Percentiles rank a stretch among this genome's conserved stretches.
Conservation (phyloP, 2,329 filamentous ascomycete genomes). For the Hypoxylon sp. region DNA sequence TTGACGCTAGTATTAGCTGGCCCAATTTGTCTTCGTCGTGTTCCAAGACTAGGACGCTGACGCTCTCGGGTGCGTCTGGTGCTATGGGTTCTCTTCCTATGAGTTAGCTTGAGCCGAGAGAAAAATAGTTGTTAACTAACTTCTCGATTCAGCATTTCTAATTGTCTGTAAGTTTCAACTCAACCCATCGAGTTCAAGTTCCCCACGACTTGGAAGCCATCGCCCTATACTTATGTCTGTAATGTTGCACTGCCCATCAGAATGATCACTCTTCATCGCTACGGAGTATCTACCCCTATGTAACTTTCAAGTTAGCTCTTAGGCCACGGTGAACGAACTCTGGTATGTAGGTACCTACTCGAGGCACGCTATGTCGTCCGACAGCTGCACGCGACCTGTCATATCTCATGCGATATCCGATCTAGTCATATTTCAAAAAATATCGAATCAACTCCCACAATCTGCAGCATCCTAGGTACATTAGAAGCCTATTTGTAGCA, state of each 20-base stretch:
- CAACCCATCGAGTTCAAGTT: background rate
- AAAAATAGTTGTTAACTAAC: constrained; percentile 7
- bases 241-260: background rate
- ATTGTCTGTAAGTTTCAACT: background rate
- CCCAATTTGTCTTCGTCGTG: background rate
- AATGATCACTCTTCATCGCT: background rate
- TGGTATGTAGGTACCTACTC: background rate
- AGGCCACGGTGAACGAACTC: background rate
- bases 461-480: background rate
- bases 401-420: constrained; percentile 26
- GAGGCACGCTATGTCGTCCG: background rate
- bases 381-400: constrained; percentile 25
- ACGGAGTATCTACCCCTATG: background rate
- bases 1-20: background rate
- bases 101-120: constrained; percentile 5
- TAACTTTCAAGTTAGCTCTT: background rate
- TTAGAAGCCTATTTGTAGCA: background rate
- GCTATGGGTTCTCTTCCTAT: background rate
- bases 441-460: background rate
- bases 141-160: constrained; percentile 2
- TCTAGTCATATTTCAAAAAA: constrained; percentile 5
- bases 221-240: background rate
- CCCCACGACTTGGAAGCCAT: background rate
- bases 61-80: background rate
- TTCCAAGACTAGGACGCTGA: background rate